These are phyloP conservation scores for Taxillus chinensis DNA, from an alignment of 164 flowering plant species.

Conservation along the genomic window DNA sequence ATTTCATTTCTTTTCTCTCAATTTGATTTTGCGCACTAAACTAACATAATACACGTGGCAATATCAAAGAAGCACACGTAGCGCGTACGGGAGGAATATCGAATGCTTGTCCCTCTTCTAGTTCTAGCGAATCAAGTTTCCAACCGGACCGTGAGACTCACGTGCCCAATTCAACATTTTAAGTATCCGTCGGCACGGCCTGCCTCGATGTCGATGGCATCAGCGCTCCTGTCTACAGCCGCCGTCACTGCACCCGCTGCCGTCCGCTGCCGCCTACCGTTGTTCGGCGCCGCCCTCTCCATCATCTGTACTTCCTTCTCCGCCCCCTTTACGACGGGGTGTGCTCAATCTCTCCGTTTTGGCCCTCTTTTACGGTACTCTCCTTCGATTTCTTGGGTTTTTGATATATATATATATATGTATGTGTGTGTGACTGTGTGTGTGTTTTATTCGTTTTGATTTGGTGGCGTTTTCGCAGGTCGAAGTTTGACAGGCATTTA, in stretches of 20 bases:
- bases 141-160: no score
- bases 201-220: constrained; percentile 18
- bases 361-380: constrained; percentile 24
- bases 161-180: no score
- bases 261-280: constrained; percentile 44
- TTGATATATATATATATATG: not conserved
- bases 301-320: constrained; percentile 34
- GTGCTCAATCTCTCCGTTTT: constrained; percentile 22
- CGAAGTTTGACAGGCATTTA: constrained; percentile 22
- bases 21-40: no score
- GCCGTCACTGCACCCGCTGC: constrained; percentile 21
- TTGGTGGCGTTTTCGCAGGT: constrained; percentile 18
- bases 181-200: no score
- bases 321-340: constrained; percentile 13
- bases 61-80: no score
- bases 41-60: no score
- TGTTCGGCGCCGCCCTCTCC: constrained; percentile 65
- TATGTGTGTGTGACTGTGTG: no score
- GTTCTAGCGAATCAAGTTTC: no score
- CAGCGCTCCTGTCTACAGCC: constrained; percentile 11
- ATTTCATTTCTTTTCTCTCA: no score
- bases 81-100: no score
- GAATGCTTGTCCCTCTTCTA: no score
- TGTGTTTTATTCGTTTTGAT: no score
- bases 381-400: constrained; percentile 4